These are phyloP conservation scores for Cryptococcus hybrid DNA, from an alignment of 1,284 basidiomycete species.

Conservation along the genomic window DNA sequence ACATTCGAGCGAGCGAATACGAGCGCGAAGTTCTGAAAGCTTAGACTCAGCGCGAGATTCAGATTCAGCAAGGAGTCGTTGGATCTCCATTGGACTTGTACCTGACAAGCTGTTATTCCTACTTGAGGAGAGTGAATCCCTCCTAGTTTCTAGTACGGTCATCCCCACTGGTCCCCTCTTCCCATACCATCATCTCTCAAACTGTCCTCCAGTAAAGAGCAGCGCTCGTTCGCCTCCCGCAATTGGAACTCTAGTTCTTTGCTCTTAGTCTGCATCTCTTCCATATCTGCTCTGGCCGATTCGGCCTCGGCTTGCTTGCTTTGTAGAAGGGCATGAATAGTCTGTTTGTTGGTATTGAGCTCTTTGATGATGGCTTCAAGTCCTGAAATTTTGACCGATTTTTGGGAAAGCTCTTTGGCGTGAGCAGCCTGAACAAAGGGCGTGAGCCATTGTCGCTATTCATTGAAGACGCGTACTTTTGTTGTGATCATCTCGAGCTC, in stretches of 20 bases:
- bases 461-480: constrained; percentile 59
- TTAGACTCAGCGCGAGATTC: constrained; percentile 74
- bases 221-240: constrained; percentile 70
- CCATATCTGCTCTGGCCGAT: constrained; percentile 68
- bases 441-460: neutral
- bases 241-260: constrained; percentile 83
- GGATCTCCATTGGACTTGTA: constrained; percentile 61
- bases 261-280: constrained; percentile 69
- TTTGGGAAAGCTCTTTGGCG: constrained; percentile 63
- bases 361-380: constrained; percentile 69
- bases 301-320: constrained; percentile 82
- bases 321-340: constrained; percentile 79
- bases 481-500: constrained; percentile 71
- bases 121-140: constrained; percentile 61
- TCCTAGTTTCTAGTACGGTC: constrained; percentile 69
- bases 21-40: constrained; percentile 60
- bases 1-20: constrained; percentile 40
- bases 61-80: constrained; percentile 69
- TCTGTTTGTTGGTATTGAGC: constrained; percentile 68
- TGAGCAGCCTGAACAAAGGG: constrained; percentile 59
- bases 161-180: constrained; percentile 60
- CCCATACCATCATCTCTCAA: constrained; percentile 47
- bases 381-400: constrained; percentile 62
- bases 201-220: constrained; percentile 63
- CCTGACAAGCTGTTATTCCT: constrained; percentile 7